Evolutionary conservation across 768 basidiomycete genomes (phyloP), one percentile per base, ranked within the genome.

Genomic region (Tricholoma terreum): DNA sequence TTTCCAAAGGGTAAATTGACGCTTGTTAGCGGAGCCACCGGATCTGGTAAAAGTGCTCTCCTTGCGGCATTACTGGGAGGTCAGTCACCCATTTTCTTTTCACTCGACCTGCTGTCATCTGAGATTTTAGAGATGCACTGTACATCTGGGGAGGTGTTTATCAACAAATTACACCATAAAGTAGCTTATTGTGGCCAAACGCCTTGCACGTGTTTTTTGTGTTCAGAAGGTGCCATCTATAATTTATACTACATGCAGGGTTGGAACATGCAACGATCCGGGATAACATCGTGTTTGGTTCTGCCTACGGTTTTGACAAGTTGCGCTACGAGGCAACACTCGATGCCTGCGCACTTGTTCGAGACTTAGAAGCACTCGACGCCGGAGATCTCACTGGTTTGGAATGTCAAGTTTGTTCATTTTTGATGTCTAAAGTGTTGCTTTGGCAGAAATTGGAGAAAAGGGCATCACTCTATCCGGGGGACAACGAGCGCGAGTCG

Each of bases 221-320:
- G 4, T 35, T 1, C 27, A 27, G 10, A 22, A 6, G 2, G 5
- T 52, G n/a, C 15, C 55, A 49, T 17, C 70, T 57, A 10, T 71
- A 24, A 68, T 66, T 53, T 64, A 68, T 22, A 68, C 65, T 50
- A 53, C 71, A 76, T 50, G 52, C 71, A 76, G 89, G 87, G 87
- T 78, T 92, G 7, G 85, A 90, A 65, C 87, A 91, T 67, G 89
- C 87, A 1, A 89, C 89, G 0, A 90, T 94, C 56, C 77, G 82
- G 19, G 90, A 91, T 56, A 92, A 92, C 65, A 89, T 95, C 60
- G 69, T 90, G 12, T 95, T 92, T 71, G 85, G 85, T 1, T 78
- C 83, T 1, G 71, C 77, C 3, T 77, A 75, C 61, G 83, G 83
- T 2, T 85, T 79, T 65, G 80, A 90, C 62, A 76, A 79, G 58